A percentile compares a stretch with the other conserved stretches of the same genome.
Evolutionary conservation across 805 yeast genomes (phyloP).

Genomic region (Cyberlindnera lachancei): DNA sequence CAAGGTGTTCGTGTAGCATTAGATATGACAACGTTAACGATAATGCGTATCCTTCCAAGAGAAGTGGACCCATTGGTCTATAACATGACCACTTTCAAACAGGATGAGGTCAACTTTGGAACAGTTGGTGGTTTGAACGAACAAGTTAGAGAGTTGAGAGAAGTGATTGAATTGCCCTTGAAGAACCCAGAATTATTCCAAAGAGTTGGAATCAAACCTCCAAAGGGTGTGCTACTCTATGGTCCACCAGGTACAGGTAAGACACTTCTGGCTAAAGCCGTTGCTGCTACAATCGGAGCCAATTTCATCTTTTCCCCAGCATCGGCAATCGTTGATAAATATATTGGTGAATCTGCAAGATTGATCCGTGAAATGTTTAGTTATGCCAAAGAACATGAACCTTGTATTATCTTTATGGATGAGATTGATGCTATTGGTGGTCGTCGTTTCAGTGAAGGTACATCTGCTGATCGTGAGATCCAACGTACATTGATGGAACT

Average conservation of each 20-base stretch:
- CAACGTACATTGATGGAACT: conserved; percentile 97
- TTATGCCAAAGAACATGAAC: conserved; percentile 96
- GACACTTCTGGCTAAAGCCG: conserved; percentile 92
- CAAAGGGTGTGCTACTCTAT: conserved; percentile 91
- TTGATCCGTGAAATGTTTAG: conserved; percentile 96
- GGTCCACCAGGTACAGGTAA: conserved; percentile 99
- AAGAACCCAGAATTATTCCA: conserved; percentile 94
- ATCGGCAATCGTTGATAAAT: conserved; percentile 94
- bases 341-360: conserved; percentile 96
- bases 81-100: conserved; percentile 96
- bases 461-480: conserved; percentile 97
- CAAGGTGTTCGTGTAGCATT: conserved; percentile 95
- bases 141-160: conserved; percentile 93
- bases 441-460: conserved; percentile 94
- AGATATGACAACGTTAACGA: conserved; percentile 95
- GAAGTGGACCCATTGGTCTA: conserved; percentile 98
- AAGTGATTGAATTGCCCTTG: conserved; percentile 93
- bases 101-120: conserved; percentile 92
- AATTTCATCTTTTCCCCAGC: conserved; percentile 98
- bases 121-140: conserved; percentile 96
- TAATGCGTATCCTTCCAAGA: conserved; percentile 94
- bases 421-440: conserved; percentile 99
- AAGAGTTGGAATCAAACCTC: conserved; percentile 97
- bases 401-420: conserved; percentile 97
- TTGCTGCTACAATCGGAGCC: conserved; percentile 97